Conservation (phyloP, 2,329 filamentous ascomycete species). For the Beauveria asiatica region DNA sequence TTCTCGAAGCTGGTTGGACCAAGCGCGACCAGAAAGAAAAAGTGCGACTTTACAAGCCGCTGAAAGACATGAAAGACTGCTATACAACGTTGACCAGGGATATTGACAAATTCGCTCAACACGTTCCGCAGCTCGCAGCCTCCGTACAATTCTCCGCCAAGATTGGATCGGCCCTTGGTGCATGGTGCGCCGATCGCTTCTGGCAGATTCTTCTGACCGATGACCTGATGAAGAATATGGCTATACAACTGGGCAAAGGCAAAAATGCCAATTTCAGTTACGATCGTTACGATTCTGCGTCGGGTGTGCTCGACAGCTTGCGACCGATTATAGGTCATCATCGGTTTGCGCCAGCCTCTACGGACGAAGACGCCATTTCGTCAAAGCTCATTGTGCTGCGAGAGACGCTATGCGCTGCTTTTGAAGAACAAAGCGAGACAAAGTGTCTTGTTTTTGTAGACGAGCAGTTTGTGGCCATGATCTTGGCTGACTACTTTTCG, state of each 20-base stretch:
- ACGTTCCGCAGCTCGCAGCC: conserved; percentile 43
- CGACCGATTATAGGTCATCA: conserved; percentile 46
- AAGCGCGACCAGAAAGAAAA: conserved; percentile 41
- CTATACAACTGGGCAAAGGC: conserved; percentile 42
- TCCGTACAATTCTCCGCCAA: conserved; percentile 45
- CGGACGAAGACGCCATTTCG: conserved; percentile 44
- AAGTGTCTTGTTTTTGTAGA: conserved; percentile 82
- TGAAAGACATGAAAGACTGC: conserved; percentile 36
- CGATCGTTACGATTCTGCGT: conserved; percentile 37
- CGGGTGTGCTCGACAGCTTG: conserved; percentile 50
- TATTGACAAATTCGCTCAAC: conserved; percentile 38
- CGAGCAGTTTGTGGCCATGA: conserved; percentile 64
- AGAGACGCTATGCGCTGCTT: conserved; percentile 53
- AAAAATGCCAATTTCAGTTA: conserved; percentile 14
- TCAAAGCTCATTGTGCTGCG: conserved; percentile 62
- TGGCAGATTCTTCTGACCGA: conserved; percentile 66
- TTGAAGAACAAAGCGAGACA: conserved; percentile 43
- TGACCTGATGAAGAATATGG: conserved; percentile 51
- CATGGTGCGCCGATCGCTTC: conserved; percentile 76
- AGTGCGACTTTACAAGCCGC: conserved; percentile 32
- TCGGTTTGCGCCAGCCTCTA: conserved; percentile 29
- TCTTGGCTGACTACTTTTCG: conserved; percentile 61
- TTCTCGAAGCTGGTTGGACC: conserved; percentile 18
- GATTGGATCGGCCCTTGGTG: conserved; percentile 60
- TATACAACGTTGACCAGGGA: conserved; percentile 56